A percentile compares a stretch with the other conserved stretches of the same genome.
These are phyloP conservation scores for Scenedesmus sp. DNA, from an alignment of 163 green algal genomes.

Conservation along the genomic window DNA sequence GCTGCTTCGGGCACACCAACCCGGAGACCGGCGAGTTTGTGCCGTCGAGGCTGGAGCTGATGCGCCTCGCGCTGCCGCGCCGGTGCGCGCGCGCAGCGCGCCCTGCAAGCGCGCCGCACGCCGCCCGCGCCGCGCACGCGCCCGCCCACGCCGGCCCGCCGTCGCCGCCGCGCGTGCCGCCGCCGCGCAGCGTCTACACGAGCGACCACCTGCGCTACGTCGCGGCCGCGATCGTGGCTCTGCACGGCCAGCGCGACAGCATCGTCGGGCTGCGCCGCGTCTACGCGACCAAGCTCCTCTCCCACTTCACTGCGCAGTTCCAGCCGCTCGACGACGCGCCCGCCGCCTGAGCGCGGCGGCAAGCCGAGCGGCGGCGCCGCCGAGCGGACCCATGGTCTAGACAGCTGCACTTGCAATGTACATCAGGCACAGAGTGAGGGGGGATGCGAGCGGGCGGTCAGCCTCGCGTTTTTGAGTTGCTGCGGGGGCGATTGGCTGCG, in stretches of 20 bases:
- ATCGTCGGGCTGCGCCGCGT: conserved; percentile 26
- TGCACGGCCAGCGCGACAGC: conserved; percentile 18
- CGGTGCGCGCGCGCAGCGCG: background rate
- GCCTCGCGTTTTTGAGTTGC: no score
- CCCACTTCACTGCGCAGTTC: conserved; percentile 44
- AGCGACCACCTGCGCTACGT: conserved; percentile 44
- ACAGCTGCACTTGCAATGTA: background rate
- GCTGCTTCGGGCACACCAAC: conserved; percentile 41
- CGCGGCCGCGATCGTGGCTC: conserved; percentile 1
- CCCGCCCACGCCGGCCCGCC: background rate
- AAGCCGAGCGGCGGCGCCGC: background rate
- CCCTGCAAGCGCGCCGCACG: background rate
- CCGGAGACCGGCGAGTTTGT: conserved; percentile 36
- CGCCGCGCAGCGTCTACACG: conserved; percentile 33
- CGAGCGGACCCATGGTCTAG: background rate
- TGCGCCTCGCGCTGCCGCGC: conserved; percentile 42
- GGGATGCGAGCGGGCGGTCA: no score
- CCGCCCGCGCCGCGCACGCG: background rate
- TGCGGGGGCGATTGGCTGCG: no score
- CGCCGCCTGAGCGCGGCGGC: no score
- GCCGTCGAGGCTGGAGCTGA: conserved; percentile 43
- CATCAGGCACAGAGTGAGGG: no score
- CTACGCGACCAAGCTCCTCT: conserved; percentile 47
- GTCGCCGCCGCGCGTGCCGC: background rate
- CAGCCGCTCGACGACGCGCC: background rate